Evolutionary conservation across 805 yeast genomes (phyloP), one percentile per base, ranked within the genome.

Genomic region (Candida ortonii): DNA sequence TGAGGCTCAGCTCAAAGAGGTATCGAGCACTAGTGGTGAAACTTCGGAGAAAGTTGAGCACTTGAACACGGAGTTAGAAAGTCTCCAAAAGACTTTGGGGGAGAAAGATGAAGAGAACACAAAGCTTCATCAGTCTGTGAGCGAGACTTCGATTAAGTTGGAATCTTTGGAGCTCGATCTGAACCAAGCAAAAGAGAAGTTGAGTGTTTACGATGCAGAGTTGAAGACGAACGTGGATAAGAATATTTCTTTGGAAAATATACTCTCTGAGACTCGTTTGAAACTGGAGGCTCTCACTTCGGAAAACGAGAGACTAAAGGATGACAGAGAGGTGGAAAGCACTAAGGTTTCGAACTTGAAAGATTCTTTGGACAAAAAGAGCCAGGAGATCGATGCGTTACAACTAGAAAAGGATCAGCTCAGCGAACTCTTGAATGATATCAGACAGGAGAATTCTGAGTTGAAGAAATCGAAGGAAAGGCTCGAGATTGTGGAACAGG

Each of bases 61-160:
- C 9, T 38, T 48, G 42, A 44, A 40, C 12, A 47, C 20, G 26
- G 47, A 53, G 20, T 17, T 41, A 9, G 21, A 28, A 12, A 28
- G 22, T 9, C 33, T 36, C 20, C 29, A 31, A 13, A 38, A 47
- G 16, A 43, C 42, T 16, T 26, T 44, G 16, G 44, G 44, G 7
- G 38, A 35, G 20, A 41, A 39, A 25, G 28, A 15, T 7, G 18
- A 25, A 9, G 39, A 31, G 16, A 25, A 19, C 16, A 10, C 30
- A 18, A 17, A 43, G 29, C 35, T 43, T 16, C 23, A 49, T 33
- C 41, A 46, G 15, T 12, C 21, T 3, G 7, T 33, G 22, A 22
- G 16, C 19, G 43, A 38, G 22, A 33, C 28, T 12, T 18, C 44
- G 20, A 25, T 36, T 13, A 36, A 40, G 17, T 27, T 47, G 6